Conservation (phyloP, 225 moss, liverwort and hornwort species). For the Pseudisothecium myosuroides region DNA sequence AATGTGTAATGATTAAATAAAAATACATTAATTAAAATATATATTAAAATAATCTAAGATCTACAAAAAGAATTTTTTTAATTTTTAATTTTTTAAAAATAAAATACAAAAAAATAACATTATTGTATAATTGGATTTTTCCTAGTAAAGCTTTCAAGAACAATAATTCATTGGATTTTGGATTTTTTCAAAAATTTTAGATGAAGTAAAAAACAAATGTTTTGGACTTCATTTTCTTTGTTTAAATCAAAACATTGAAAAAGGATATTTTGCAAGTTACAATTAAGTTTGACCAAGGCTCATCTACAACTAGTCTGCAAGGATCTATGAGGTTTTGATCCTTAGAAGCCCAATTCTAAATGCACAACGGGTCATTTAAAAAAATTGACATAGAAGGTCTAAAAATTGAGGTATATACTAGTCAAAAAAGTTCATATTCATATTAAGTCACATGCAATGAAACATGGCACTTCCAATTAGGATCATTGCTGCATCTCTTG, state of each 20-base stretch:
- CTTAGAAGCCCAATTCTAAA: neutral
- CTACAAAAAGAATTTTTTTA: no score
- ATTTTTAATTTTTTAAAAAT: no score
- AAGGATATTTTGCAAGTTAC: neutral
- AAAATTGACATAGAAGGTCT: neutral
- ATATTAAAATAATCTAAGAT: neutral
- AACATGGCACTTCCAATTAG: neutral
- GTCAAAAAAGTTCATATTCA: neutral
- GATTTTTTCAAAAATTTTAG: neutral
- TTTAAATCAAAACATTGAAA: neutral
- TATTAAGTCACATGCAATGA: fast-evolving
- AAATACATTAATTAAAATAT: neutral
- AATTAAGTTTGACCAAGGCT: neutral
- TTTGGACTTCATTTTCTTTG: neutral
- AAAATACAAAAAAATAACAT: no score
- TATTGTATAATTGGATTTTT: neutral
- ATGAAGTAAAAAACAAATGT: neutral
- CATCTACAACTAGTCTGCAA: neutral
- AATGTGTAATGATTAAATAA: neutral
- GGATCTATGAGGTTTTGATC: neutral
- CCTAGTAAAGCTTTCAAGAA: neutral
- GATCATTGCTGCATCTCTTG: fast-evolving
- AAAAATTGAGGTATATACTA: neutral
- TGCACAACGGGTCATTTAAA: fast-evolving
- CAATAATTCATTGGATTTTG: neutral